Evolutionary conservation across 306 rosid genomes (phyloP).

Genomic region (Trifolium pratense): DNA sequence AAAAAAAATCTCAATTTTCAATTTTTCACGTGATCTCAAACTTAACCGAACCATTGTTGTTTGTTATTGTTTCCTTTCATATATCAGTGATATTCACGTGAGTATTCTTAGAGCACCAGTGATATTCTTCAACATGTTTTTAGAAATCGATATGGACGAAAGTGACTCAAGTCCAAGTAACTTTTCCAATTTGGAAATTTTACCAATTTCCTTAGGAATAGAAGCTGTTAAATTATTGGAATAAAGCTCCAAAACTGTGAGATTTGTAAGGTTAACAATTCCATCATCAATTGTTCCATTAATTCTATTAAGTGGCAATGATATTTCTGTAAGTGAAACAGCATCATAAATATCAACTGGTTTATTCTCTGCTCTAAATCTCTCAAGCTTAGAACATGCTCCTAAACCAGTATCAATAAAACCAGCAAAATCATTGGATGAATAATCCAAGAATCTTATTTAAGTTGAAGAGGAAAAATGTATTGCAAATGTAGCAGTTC

Average conservation of each 20-base stretch:
- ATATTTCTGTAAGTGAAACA: conserved; percentile 57
- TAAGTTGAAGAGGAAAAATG: too few relatives aligned
- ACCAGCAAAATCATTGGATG: conserved; percentile 62
- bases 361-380: conserved; percentile 74
- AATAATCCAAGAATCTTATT: conserved; percentile 66
- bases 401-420: conserved; percentile 62
- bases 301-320: conserved; percentile 65
- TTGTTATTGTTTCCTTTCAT: too few relatives aligned
- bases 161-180: conserved; percentile 61
- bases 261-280: conserved; percentile 56
- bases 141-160: conserved; percentile 76
- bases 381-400: conserved; percentile 64
- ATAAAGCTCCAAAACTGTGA: conserved; percentile 72
- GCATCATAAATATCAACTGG: conserved; percentile 66
- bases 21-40: too few relatives aligned
- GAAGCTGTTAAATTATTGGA: conserved; percentile 64
- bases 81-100: too few relatives aligned
- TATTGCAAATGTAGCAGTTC: too few relatives aligned
- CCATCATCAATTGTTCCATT: conserved; percentile 57
- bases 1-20: too few relatives aligned
- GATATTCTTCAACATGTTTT: conserved; percentile 63
- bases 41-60: too few relatives aligned
- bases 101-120: conserved; percentile 69
- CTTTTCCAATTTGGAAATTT: conserved; percentile 60
- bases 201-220: conserved; percentile 69